A percentile compares a stretch with the other conserved stretches of the same genome.
phyloP scores from a whole-genome alignment of 352 stramenopile genomes.

The Thalassiosira pacifica region DNA sequence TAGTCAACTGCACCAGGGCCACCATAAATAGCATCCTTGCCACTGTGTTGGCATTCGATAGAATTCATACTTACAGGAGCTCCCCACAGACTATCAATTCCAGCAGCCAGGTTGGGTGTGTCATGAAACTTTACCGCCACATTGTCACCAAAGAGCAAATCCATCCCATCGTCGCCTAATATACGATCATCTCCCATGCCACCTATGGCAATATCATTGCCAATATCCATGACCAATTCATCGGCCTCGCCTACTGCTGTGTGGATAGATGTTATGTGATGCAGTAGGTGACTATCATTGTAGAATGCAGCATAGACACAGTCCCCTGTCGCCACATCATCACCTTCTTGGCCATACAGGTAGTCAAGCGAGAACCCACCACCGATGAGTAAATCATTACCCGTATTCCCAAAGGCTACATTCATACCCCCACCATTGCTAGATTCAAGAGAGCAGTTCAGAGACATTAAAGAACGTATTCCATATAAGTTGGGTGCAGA shows the following conservation, averaged over 20 bases:
- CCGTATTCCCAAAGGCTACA: background rate
- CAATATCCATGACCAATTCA: constrained; percentile 26
- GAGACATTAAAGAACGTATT: constrained; percentile 37
- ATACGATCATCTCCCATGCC: constrained; percentile 44
- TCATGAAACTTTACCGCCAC: constrained; percentile 40
- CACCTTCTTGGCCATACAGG: constrained; percentile 20
- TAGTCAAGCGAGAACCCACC: constrained; percentile 22
- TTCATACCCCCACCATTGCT: background rate
- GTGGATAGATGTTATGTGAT: constrained; percentile 20
- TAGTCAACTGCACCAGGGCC: constrained; percentile 53
- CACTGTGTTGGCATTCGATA: constrained; percentile 32
- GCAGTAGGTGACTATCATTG: constrained; percentile 13
- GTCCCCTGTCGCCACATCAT: constrained; percentile 35
- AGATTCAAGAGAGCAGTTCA: constrained; percentile 33
- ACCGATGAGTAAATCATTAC: constrained; percentile 35
- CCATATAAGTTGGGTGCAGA: constrained; percentile 9
- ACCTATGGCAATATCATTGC: constrained; percentile 47
- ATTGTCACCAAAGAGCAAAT: constrained; percentile 50
- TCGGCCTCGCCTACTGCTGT: constrained; percentile 29
- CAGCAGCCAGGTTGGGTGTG: constrained; percentile 8
- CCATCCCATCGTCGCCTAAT: constrained; percentile 42
- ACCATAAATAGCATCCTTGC: constrained; percentile 47
- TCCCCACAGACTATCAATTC: constrained; percentile 34
- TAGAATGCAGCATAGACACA: constrained; percentile 21
- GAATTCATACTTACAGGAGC: constrained; percentile 32